Evolutionary conservation across 2,329 filamentous ascomycete species (phyloP).

Genomic region (Dactylellina parvicollis): DNA sequence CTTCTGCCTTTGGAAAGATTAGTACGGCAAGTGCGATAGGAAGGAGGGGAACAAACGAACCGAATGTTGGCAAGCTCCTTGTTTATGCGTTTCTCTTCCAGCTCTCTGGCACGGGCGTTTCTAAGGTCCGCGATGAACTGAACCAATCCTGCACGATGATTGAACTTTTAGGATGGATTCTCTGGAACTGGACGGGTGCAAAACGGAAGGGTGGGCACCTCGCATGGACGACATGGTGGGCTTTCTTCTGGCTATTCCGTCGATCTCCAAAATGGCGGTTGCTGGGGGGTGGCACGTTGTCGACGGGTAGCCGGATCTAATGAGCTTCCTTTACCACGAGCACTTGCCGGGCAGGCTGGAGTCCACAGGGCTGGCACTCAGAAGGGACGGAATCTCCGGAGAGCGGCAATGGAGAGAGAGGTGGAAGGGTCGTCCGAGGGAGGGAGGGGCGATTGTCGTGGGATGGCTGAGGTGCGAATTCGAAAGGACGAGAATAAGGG

Average conservation of each 20-base stretch:
- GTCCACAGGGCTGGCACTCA: background rate
- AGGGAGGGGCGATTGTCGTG: background rate
- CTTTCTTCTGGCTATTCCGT: slow-evolving; percentile 23
- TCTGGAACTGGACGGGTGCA: background rate
- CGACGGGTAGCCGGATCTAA: background rate
- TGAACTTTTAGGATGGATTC: slow-evolving; percentile 20
- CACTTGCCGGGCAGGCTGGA: slow-evolving; percentile 1
- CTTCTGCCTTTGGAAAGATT: slow-evolving; percentile 73
- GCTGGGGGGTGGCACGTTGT: slow-evolving; percentile 15
- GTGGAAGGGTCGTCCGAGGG: background rate
- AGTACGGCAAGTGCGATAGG: slow-evolving; percentile 24
- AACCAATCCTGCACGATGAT: slow-evolving; percentile 72
- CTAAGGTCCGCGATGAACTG: slow-evolving; percentile 97
- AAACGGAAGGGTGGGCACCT: slow-evolving; percentile 54
- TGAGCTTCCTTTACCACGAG: background rate
- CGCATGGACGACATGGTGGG: slow-evolving; percentile 59
- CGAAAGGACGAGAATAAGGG: slow-evolving; percentile 25
- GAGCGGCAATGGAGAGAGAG: background rate
- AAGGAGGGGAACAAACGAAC: slow-evolving; percentile 62
- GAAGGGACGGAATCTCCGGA: background rate
- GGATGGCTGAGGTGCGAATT: background rate
- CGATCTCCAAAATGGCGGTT: slow-evolving; percentile 33
- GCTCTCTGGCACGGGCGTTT: slow-evolving; percentile 91
- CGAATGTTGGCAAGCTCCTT: slow-evolving; percentile 98
- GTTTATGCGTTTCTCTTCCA: slow-evolving; percentile 99